These are phyloP conservation scores for Exophiala lecanii-corni DNA, from an alignment of 2,329 filamentous ascomycete genomes.

Conservation along the genomic window DNA sequence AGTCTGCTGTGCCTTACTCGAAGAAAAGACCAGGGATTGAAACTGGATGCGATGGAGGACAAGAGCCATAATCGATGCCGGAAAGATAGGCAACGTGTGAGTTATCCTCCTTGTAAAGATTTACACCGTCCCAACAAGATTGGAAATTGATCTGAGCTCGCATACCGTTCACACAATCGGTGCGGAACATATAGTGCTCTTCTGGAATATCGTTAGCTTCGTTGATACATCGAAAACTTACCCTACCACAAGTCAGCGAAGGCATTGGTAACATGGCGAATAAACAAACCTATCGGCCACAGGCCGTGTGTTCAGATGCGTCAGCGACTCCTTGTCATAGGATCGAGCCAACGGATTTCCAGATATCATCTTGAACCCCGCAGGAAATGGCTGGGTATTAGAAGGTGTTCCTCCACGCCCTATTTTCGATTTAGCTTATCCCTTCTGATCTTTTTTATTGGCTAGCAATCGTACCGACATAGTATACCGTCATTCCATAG, in stretches of 20 bases:
- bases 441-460: no score
- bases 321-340: constrained; percentile 21
- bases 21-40: constrained; percentile 73
- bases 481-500: constrained; percentile 45
- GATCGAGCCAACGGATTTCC: constrained; percentile 61
- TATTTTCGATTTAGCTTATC: constrained; percentile 30
- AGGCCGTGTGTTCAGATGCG: constrained; percentile 47
- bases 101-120: constrained; percentile 51
- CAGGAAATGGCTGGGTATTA: constrained; percentile 66
- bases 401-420: constrained; percentile 39
- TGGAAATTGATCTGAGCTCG: constrained; percentile 84
- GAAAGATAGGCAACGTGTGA: constrained; percentile 73
- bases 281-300: constrained; percentile 72
- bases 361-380: constrained; percentile 75
- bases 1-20: constrained; percentile 52
- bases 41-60: constrained; percentile 63
- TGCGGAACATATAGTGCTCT: constrained; percentile 65
- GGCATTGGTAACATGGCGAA: constrained; percentile 52
- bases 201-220: constrained; percentile 51
- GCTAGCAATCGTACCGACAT: constrained; percentile 27
- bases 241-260: constrained; percentile 32
- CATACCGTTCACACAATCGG: constrained; percentile 72
- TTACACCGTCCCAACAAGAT: constrained; percentile 78
- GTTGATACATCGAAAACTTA: constrained; percentile 91
- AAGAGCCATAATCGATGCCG: constrained; percentile 70